These are phyloP conservation scores for Tetracladium setigerum DNA, from an alignment of 495 filamentous ascomycete genomes.

Conservation along the genomic window DNA sequence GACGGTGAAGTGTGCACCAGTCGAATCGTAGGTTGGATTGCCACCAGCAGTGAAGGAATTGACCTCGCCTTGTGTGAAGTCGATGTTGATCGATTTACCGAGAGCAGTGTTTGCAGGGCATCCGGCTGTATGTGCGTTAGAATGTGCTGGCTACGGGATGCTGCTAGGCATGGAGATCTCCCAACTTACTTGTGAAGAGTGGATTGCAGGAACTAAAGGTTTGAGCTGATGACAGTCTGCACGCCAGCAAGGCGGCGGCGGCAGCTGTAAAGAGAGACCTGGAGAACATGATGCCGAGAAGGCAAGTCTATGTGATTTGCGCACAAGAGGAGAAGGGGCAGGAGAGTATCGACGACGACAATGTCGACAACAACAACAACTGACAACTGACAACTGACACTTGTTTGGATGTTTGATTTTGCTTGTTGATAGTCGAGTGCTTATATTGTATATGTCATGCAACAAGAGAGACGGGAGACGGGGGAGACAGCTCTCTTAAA, in stretches of 20 bases:
- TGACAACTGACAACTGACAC: too few relatives aligned
- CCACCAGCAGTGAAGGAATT: constrained; percentile 63
- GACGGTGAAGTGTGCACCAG: constrained; percentile 82
- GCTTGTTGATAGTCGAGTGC: too few relatives aligned
- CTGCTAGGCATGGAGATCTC: neutral
- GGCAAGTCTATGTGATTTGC: constrained; percentile 1
- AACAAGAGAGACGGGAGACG: too few relatives aligned
- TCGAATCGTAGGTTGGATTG: constrained; percentile 56
- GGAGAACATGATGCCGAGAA: constrained; percentile 13
- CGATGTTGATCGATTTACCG: constrained; percentile 66
- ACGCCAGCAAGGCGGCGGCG: constrained; percentile 5
- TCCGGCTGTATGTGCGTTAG: constrained; percentile 15
- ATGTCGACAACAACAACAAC: too few relatives aligned
- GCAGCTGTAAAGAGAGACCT: constrained; percentile 10
- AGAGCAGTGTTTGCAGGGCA: constrained; percentile 80
- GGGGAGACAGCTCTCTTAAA: too few relatives aligned
- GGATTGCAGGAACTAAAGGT: constrained; percentile 72
- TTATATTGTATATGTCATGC: too few relatives aligned
- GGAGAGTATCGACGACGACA: neutral
- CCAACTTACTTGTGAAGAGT: constrained; percentile 48
- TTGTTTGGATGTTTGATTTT: too few relatives aligned
- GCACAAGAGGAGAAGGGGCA: constrained; percentile 3
- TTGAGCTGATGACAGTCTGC: constrained; percentile 42
- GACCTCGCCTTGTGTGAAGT: constrained; percentile 69
- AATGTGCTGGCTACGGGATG: neutral